Conservation (phyloP, 108 stramenopile species). For the Hondaea fermentalgiana region DNA sequence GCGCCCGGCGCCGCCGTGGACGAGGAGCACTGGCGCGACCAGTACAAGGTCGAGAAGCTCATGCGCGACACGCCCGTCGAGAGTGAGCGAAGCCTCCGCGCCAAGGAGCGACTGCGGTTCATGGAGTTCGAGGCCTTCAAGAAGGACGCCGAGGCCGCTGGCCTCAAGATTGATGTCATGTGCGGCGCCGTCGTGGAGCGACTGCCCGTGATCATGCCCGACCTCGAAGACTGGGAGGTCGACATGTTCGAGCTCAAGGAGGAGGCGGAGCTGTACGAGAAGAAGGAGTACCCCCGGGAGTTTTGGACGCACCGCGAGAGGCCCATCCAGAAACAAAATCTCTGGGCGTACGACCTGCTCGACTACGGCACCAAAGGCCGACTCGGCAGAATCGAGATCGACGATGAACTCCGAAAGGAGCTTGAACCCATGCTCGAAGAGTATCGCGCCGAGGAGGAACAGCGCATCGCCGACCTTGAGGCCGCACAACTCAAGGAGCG, state of each 20-base stretch:
- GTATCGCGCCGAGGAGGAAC: neutral
- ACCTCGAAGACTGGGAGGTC: constrained; percentile 11
- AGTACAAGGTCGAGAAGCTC: neutral
- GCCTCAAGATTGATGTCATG: neutral
- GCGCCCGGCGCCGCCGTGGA: neutral
- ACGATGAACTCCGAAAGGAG: neutral
- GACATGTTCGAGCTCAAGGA: constrained; percentile 10
- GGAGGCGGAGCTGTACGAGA: neutral
- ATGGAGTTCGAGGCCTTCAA: neutral
- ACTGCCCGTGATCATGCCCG: neutral
- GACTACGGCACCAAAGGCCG: neutral
- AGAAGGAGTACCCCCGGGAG: neutral
- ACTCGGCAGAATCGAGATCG: neutral
- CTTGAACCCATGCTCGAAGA: neutral
- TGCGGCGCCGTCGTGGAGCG: neutral
- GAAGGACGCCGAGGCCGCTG: neutral
- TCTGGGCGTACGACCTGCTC: neutral
- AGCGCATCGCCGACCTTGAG: neutral
- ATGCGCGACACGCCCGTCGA: neutral
- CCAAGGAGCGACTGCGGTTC: neutral
- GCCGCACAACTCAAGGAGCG: neutral
- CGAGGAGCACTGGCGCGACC: neutral
- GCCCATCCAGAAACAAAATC: neutral
- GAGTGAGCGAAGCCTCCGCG: neutral
- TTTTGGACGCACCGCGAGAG: neutral